phyloP scores from a whole-genome alignment of 441 rosid species.

The Iberis amara region DNA sequence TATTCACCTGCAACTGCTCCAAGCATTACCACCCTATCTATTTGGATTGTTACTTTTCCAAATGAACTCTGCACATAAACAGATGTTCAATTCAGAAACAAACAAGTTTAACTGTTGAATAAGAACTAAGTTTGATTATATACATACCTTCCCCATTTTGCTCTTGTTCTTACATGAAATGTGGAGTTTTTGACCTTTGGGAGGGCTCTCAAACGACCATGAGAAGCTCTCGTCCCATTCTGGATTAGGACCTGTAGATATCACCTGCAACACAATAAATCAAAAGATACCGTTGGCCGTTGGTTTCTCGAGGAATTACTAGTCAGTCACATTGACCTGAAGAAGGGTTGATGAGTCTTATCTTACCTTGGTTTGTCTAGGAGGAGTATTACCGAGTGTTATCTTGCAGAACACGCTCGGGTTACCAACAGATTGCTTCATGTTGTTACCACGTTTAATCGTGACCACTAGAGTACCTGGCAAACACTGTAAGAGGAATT shows the following conservation, averaged over 20 bases:
- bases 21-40: slow-evolving; percentile 94
- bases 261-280: slow-evolving; percentile 41
- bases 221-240: slow-evolving; percentile 98
- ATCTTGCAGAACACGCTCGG: slow-evolving; percentile 94
- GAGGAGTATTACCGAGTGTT: slow-evolving; percentile 84
- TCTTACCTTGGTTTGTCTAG: slow-evolving; percentile 79
- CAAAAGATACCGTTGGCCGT: neutral
- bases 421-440: slow-evolving; percentile 99
- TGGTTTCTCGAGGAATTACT: neutral
- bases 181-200: slow-evolving; percentile 95
- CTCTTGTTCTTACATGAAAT: slow-evolving; percentile 98
- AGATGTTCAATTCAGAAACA: too few species aligned
- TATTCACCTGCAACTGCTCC: slow-evolving; percentile 97
- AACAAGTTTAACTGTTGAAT: too few species aligned
- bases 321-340: too few species aligned
- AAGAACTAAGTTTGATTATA: neutral
- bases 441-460: slow-evolving; percentile 93
- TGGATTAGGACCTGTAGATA: slow-evolving; percentile 94
- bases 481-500: slow-evolving; percentile 91
- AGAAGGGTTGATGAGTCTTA: neutral
- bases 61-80: slow-evolving; percentile 69
- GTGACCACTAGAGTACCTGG: slow-evolving; percentile 95
- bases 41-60: slow-evolving; percentile 97
- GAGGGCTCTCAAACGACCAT: slow-evolving; percentile 97
- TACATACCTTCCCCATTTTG: slow-evolving; percentile 95